Conservation (phyloP, 768 basidiomycete genomes). For the Tulasnella sp. region DNA sequence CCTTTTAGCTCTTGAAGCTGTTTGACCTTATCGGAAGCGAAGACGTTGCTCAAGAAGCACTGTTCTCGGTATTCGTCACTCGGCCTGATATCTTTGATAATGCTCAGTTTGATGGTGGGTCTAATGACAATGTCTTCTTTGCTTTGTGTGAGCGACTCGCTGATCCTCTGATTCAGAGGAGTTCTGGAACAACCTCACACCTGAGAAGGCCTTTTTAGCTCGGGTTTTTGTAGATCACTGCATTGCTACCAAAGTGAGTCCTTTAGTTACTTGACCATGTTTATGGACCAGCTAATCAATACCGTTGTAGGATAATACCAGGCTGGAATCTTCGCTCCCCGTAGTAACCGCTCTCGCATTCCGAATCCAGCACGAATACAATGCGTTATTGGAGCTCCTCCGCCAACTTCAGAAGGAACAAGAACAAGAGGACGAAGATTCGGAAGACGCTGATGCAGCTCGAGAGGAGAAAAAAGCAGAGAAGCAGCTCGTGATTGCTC, state of each 20-base stretch:
- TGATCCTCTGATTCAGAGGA: slow-evolving; percentile 27
- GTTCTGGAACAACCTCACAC: slow-evolving; percentile 58
- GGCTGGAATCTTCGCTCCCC: slow-evolving; percentile 60
- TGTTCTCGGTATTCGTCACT: slow-evolving; percentile 57
- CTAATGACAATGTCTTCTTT: not conserved
- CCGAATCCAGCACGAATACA: slow-evolving; percentile 57
- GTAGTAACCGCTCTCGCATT: slow-evolving; percentile 76
- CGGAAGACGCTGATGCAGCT: slow-evolving; percentile 36
- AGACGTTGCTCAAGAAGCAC: slow-evolving; percentile 56
- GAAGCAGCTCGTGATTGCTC: slow-evolving; percentile 57
- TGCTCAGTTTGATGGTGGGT: slow-evolving; percentile 56
- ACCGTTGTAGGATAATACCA: slow-evolving; percentile 36
- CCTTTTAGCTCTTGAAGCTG: slow-evolving; percentile 39
- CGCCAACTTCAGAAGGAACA: slow-evolving; percentile 27
- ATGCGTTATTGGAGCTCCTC: slow-evolving; percentile 39
- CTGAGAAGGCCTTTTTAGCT: slow-evolving; percentile 67
- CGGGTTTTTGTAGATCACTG: slow-evolving; percentile 78
- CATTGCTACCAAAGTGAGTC: slow-evolving; percentile 30
- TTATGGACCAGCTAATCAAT: not conserved
- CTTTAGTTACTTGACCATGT: not conserved
- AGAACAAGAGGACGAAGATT: slow-evolving; percentile 31
- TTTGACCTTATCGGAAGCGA: slow-evolving; percentile 43
- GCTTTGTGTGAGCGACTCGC: not conserved
- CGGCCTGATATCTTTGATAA: slow-evolving; percentile 51
- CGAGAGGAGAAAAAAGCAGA: slow-evolving; percentile 25